Evolutionary conservation across 441 rosid genomes (phyloP).

Genomic region (Adansonia madagascariensis): DNA sequence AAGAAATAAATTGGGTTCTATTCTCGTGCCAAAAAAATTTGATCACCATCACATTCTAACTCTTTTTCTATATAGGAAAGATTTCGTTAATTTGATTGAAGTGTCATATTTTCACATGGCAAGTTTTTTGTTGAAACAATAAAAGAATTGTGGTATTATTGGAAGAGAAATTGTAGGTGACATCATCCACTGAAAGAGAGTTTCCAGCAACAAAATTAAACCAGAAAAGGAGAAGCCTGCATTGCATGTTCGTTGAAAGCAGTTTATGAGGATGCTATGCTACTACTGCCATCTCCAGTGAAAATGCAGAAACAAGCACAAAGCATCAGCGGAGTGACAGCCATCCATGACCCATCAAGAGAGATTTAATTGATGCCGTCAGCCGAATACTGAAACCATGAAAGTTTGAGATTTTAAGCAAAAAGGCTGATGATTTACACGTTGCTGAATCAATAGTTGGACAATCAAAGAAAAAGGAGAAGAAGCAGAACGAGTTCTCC

Average conservation of each 20-base stretch:
- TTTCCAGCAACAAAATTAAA: constrained; percentile 29
- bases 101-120: no score
- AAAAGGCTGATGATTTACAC: constrained; percentile 25
- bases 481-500: constrained; percentile 21
- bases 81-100: no score
- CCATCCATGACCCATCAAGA: constrained; percentile 24
- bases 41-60: no score
- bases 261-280: constrained; percentile 13
- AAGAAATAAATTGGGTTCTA: no score
- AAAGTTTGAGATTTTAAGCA: constrained; percentile 29
- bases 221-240: constrained; percentile 28
- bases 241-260: constrained; percentile 14
- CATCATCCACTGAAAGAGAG: constrained; percentile 2
- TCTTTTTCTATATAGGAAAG: no score
- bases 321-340: not conserved
- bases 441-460: constrained; percentile 13
- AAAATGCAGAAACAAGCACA: constrained; percentile 26
- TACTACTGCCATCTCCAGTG: constrained; percentile 20
- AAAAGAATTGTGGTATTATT: no score
- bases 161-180: no score
- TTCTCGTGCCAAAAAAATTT: no score
- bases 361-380: not conserved
- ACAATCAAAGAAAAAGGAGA: constrained; percentile 27
- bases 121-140: no score
- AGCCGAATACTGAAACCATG: constrained; percentile 18